phyloP scores from a whole-genome alignment of 1,284 basidiomycete genomes.

The Ganoderma boninense region DNA sequence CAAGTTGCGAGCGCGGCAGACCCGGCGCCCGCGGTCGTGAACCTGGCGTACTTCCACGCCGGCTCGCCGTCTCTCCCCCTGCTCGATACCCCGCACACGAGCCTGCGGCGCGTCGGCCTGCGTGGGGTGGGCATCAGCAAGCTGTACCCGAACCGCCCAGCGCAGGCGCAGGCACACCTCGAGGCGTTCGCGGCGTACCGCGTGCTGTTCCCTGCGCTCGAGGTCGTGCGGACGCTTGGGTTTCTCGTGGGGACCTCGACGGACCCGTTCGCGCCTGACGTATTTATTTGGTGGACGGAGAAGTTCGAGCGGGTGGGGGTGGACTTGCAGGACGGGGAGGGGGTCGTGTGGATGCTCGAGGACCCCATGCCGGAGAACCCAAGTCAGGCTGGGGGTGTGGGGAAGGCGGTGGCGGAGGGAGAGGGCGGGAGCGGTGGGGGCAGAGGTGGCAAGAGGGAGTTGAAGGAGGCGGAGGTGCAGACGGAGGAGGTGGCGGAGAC shows the following conservation, averaged over 20 bases:
- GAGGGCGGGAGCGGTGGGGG: conserved; percentile 33
- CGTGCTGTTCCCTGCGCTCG: conserved; percentile 52
- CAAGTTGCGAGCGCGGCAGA: background rate
- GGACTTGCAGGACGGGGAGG: conserved; percentile 61
- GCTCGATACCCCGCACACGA: conserved; percentile 44
- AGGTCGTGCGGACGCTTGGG: conserved; percentile 54
- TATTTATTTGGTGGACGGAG: conserved; percentile 64
- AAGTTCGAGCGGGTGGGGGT: conserved; percentile 56
- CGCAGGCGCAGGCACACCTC: conserved; percentile 48
- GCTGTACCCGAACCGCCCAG: conserved; percentile 53
- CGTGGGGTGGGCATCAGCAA: conserved; percentile 50
- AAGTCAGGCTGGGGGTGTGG: background rate
- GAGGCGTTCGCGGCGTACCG: conserved; percentile 47
- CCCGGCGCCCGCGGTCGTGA: conserved; percentile 4
- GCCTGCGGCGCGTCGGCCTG: conserved; percentile 55
- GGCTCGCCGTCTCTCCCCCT: conserved; percentile 38
- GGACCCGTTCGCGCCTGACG: conserved; percentile 53
- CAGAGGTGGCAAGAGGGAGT: conserved; percentile 3
- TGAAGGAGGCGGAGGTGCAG: conserved; percentile 1
- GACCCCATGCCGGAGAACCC: conserved; percentile 38
- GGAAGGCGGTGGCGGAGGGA: background rate
- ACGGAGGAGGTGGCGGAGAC: background rate
- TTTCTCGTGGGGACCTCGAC: conserved; percentile 55
- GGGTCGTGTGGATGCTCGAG: conserved; percentile 52
- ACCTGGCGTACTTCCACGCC: conserved; percentile 15